These are phyloP conservation scores for Saccharum spontaneum DNA, from an alignment of 176 grass and related monocot species.

Conservation along the genomic window DNA sequence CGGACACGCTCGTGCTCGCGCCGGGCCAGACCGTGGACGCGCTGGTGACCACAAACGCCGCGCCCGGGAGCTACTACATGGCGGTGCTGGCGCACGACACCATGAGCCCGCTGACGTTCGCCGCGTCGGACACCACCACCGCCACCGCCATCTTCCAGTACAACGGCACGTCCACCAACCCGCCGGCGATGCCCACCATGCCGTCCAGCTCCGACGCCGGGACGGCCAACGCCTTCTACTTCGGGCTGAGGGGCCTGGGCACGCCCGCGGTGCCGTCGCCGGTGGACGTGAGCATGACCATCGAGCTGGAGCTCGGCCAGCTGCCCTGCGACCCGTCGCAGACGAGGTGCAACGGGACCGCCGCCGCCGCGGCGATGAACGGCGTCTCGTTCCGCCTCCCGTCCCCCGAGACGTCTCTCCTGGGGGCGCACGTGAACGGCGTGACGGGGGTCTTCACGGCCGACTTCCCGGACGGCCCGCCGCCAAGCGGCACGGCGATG, in stretches of 20 bases:
- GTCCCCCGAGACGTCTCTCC: slow-evolving; percentile 39
- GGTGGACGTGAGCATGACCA: slow-evolving; percentile 64
- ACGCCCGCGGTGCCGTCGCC: slow-evolving; percentile 39
- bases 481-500: slow-evolving; percentile 47
- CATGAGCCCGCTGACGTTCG: slow-evolving; percentile 21
- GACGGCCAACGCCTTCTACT: slow-evolving; percentile 52
- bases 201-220: slow-evolving; percentile 44
- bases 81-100: slow-evolving; percentile 48
- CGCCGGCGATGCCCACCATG: slow-evolving; percentile 45
- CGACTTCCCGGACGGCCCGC: slow-evolving; percentile 69
- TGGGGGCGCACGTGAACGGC: slow-evolving; percentile 47
- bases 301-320: slow-evolving; percentile 47
- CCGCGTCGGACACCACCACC: slow-evolving; percentile 17
- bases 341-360: slow-evolving; percentile 36
- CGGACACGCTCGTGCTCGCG: slow-evolving; percentile 70
- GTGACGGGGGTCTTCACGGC: slow-evolving; percentile 45
- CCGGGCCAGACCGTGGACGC: slow-evolving; percentile 84
- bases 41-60: slow-evolving; percentile 52
- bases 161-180: slow-evolving; percentile 37
- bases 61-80: slow-evolving; percentile 68
- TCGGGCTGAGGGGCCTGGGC: slow-evolving; percentile 40
- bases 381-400: slow-evolving; percentile 70
- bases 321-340: slow-evolving; percentile 50
- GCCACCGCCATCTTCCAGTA: slow-evolving; percentile 62
- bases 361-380: slow-evolving; percentile 64